Evolutionary conservation across 139 green algal species (phyloP).

Genomic region (Yamagishiella unicocca): DNA sequence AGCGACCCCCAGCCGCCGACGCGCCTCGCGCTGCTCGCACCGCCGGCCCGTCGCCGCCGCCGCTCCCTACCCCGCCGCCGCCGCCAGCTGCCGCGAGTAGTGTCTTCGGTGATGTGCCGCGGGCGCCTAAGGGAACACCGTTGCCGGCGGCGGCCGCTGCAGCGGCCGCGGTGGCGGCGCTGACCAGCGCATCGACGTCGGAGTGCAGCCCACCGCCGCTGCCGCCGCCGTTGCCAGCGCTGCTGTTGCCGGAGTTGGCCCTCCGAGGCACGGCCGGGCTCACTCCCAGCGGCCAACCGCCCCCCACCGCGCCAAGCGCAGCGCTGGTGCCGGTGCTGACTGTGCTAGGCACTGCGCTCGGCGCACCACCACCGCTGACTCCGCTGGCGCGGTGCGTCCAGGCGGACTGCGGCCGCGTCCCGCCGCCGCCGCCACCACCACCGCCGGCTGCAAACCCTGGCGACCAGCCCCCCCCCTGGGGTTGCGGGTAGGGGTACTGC

Average conservation of each 20-base stretch:
- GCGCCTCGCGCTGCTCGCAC: background rate
- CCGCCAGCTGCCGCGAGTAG: background rate
- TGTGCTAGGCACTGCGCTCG: background rate
- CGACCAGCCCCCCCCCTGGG: background rate
- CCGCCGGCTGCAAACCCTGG: background rate
- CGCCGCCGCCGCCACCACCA: background rate
- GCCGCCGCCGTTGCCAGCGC: background rate
- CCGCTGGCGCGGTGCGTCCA: slow-evolving; percentile 2
- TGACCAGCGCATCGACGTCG: too few species aligned
- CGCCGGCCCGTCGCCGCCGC: background rate
- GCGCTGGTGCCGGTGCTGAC: background rate
- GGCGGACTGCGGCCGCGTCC: slow-evolving; percentile 19
- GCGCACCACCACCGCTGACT: background rate
- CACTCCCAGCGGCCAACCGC: too few species aligned
- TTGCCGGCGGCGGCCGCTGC: too few species aligned
- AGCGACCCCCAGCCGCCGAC: background rate
- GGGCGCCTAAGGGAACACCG: too few species aligned
- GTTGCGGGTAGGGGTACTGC: background rate
- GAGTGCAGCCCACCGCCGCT: background rate
- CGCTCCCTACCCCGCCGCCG: background rate
- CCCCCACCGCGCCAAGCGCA: background rate
- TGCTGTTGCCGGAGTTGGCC: background rate
- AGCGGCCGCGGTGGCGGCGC: too few species aligned
- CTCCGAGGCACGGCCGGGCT: background rate
- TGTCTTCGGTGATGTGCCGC: too few species aligned